Percentiles rank a stretch among this genome's conserved stretches.
phyloP scores from a whole-genome alignment of 352 stramenopile species.

The Elongisporangium prolatum region DNA sequence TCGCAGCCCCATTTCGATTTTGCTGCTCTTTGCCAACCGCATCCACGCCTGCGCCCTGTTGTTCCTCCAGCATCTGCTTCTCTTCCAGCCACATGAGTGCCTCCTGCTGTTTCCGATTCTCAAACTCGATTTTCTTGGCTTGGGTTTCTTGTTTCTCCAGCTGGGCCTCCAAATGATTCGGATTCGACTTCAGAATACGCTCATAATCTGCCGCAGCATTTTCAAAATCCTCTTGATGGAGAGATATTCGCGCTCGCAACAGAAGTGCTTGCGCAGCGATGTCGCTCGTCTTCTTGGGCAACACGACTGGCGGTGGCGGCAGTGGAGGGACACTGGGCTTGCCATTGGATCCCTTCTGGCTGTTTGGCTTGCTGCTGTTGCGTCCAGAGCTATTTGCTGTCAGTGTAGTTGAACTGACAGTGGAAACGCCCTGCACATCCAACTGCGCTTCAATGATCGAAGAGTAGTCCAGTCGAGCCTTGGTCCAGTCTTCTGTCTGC shows the following conservation, averaged over 20 bases:
- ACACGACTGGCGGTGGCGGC: not conserved
- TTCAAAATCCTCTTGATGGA: conserved; percentile 47
- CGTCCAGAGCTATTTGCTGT: not conserved
- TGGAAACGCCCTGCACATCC: conserved; percentile 20
- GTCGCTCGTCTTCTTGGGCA: conserved; percentile 48
- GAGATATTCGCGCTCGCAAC: conserved; percentile 40
- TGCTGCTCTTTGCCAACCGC: conserved; percentile 12
- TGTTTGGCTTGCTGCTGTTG: not conserved
- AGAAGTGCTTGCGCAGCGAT: conserved; percentile 48
- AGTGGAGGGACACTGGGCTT: not conserved
- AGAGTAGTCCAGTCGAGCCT: conserved; percentile 57
- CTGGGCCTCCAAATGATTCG: conserved; percentile 80
- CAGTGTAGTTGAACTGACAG: conserved; percentile 19
- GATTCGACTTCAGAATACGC: conserved; percentile 46
- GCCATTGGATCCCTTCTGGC: not conserved
- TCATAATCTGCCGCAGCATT: conserved; percentile 56
- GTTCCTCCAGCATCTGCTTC: conserved; percentile 24
- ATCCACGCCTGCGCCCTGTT: not conserved
- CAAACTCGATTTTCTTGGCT: conserved; percentile 29
- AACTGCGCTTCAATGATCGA: conserved; percentile 70
- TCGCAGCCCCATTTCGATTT: conserved; percentile 8
- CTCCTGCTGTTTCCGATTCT: conserved; percentile 38
- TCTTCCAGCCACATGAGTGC: conserved; percentile 53
- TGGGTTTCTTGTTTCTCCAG: conserved; percentile 57
- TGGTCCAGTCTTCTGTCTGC: conserved; percentile 21